phyloP scores from a whole-genome alignment of 257 asterid genomes.

The Gardenia jasminoides region DNA sequence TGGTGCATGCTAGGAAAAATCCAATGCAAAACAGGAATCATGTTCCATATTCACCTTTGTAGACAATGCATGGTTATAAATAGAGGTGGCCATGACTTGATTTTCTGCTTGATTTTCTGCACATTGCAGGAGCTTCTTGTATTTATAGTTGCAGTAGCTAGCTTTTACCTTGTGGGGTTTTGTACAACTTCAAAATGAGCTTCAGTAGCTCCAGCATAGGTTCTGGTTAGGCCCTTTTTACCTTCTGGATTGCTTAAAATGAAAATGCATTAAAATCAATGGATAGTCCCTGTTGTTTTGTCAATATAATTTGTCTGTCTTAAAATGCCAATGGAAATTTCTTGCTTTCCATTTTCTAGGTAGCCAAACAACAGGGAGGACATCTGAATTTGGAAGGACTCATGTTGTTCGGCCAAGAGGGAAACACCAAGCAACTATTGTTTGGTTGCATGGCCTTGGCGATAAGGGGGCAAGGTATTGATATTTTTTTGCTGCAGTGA shows the following conservation, averaged over 20 bases:
- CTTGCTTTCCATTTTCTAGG: constrained; percentile 35
- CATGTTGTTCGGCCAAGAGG: constrained; percentile 86
- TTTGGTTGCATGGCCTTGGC: constrained; percentile 89
- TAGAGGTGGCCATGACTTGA: constrained; percentile 28
- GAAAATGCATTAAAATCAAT: neutral
- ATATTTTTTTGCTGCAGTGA: neutral
- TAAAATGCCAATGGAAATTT: neutral
- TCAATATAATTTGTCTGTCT: neutral
- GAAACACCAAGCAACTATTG: constrained; percentile 76
- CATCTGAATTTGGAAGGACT: constrained; percentile 75
- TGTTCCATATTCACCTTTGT: constrained; percentile 38
- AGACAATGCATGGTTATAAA: constrained; percentile 28
- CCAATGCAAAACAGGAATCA: constrained; percentile 19
- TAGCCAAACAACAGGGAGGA: constrained; percentile 39
- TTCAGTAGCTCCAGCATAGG: constrained; percentile 40
- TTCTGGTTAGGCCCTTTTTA: constrained; percentile 27
- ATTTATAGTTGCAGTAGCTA: constrained; percentile 6
- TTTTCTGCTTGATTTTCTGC: constrained; percentile 20
- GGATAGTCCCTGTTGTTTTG: neutral
- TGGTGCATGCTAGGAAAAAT: constrained; percentile 28
- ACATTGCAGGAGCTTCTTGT: constrained; percentile 44
- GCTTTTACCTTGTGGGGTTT: constrained; percentile 14
- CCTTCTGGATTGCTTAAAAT: neutral
- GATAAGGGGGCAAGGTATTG: constrained; percentile 77
- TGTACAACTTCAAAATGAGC: constrained; percentile 44